These are phyloP conservation scores for Verticillium tricorpus DNA, from an alignment of 2,329 filamentous ascomycete species.

Conservation along the genomic window DNA sequence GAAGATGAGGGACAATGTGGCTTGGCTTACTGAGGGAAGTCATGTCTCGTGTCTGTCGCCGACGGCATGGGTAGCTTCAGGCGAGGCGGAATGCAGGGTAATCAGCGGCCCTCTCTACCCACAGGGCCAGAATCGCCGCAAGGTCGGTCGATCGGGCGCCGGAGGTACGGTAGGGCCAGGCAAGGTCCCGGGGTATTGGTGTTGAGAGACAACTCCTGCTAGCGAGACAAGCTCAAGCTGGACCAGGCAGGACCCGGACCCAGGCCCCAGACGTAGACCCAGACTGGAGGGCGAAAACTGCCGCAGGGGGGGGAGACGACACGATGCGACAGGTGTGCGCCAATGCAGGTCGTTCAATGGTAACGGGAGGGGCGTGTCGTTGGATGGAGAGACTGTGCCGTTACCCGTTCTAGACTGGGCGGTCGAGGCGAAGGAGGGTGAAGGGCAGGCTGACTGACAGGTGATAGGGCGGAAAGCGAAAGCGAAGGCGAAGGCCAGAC, in stretches of 20 bases:
- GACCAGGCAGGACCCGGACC: no score
- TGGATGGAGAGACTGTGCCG: background rate
- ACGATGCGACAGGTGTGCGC: background rate
- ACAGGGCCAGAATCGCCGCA: background rate
- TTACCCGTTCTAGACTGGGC: background rate
- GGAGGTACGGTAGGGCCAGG: background rate
- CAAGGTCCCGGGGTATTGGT: background rate
- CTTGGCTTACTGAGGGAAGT: conserved; percentile 14
- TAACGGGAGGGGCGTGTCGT: background rate
- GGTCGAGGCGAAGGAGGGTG: background rate
- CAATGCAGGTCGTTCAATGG: background rate
- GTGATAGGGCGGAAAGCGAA: background rate
- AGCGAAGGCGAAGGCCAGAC: background rate
- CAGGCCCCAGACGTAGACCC: no score
- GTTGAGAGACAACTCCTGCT: background rate
- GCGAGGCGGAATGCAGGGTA: conserved; percentile 1
- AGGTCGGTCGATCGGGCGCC: background rate
- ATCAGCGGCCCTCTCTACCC: background rate
- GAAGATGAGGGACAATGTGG: background rate
- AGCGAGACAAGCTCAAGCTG: background rate
- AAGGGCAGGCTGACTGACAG: background rate
- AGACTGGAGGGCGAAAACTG: background rate
- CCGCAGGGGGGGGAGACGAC: background rate
- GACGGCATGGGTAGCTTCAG: background rate
- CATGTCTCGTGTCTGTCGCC: conserved; percentile 8